Percentiles rank a stretch among this genome's conserved stretches.
phyloP scores from a whole-genome alignment of 2,329 filamentous ascomycete species.

The Fusarium albosuccineum region DNA sequence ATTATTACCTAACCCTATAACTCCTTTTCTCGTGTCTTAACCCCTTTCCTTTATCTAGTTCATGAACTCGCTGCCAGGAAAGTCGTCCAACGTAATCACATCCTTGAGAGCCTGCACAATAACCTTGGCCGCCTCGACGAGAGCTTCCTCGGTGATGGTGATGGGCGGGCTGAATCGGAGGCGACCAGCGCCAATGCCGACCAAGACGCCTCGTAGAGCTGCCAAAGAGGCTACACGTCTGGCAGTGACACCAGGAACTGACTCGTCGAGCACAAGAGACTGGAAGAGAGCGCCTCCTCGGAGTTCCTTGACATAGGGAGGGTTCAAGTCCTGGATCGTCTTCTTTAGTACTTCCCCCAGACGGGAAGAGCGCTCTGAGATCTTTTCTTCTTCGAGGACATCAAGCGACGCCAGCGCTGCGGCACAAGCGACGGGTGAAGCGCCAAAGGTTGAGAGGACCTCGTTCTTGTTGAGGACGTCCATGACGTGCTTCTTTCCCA shows the following conservation, averaged over 20 bases:
- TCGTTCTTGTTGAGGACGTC: conserved; percentile 2
- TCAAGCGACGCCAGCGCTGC: conserved; percentile 10
- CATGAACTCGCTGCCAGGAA: conserved; percentile 14
- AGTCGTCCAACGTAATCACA: background rate
- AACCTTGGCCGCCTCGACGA: conserved; percentile 12
- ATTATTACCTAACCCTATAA: too few relatives aligned
- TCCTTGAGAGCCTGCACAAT: conserved; percentile 16
- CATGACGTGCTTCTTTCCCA: conserved; percentile 18
- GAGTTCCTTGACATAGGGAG: conserved; percentile 12
- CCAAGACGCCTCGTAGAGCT: conserved; percentile 13
- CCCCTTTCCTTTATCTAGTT: conserved; percentile 4
- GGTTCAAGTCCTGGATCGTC: background rate
- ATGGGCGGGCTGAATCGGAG: conserved; percentile 20
- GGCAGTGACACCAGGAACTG: conserved; percentile 7
- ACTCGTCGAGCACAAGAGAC: conserved; percentile 19
- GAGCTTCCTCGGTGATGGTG: conserved; percentile 26
- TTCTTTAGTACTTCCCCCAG: conserved; percentile 16
- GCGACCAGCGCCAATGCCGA: conserved; percentile 13
- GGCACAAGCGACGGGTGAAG: conserved; percentile 11
- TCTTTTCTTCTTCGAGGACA: conserved; percentile 7
- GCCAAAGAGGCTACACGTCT: conserved; percentile 4
- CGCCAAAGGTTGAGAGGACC: conserved; percentile 13
- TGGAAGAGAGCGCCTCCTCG: conserved; percentile 21
- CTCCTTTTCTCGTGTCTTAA: too few relatives aligned
- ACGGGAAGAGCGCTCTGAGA: conserved; percentile 7